A percentile compares a stretch with the other conserved stretches of the same genome.
Evolutionary conservation across 2,329 filamentous ascomycete genomes (phyloP).

Genomic region (Pestalotiopsis sp.): DNA sequence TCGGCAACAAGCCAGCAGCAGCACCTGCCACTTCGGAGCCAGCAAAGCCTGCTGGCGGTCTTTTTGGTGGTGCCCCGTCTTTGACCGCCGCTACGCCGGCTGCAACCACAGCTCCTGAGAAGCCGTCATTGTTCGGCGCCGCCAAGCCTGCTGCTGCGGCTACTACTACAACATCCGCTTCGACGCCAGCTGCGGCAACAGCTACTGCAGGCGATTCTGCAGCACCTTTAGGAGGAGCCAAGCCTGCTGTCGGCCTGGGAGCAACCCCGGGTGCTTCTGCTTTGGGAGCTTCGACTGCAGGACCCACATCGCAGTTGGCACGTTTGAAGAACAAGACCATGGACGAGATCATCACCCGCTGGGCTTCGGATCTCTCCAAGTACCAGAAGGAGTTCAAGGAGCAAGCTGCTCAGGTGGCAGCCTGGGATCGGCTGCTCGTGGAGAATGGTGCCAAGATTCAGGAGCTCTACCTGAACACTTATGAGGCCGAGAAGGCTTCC

Average conservation of each 20-base stretch:
- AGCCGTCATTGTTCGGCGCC: conserved; percentile 16
- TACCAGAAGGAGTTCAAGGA: conserved; percentile 97
- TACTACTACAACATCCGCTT: conserved; percentile 6
- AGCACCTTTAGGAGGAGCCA: conserved; percentile 32
- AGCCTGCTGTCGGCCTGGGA: conserved; percentile 32
- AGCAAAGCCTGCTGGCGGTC: conserved; percentile 24
- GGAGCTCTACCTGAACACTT: conserved; percentile 87
- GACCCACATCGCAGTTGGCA: conserved; percentile 81
- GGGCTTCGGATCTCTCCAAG: conserved; percentile 92
- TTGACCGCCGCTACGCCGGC: conserved; percentile 10
- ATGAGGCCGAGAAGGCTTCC: conserved; percentile 90
- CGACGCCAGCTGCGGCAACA: conserved; percentile 17
- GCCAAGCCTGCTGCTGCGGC: conserved; percentile 25
- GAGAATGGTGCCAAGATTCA: conserved; percentile 95
- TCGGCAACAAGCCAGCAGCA: conserved; percentile 20
- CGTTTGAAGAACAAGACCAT: conserved; percentile 98
- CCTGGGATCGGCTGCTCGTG: conserved; percentile 90
- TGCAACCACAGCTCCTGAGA: conserved; percentile 15
- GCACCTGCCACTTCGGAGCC: conserved; percentile 27
- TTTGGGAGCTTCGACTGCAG: conserved; percentile 74
- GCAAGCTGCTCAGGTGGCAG: conserved; percentile 82
- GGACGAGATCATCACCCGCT: conserved; percentile 97
- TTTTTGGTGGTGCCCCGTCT: conserved; percentile 34
- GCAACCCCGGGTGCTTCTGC: conserved; percentile 20
- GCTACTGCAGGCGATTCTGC: conserved; percentile 16